Percentiles rank a stretch among this genome's conserved stretches.
Evolutionary conservation across 192 early-diverging fungal species (phyloP).

Genomic region (Irineochytrium annulatum): DNA sequence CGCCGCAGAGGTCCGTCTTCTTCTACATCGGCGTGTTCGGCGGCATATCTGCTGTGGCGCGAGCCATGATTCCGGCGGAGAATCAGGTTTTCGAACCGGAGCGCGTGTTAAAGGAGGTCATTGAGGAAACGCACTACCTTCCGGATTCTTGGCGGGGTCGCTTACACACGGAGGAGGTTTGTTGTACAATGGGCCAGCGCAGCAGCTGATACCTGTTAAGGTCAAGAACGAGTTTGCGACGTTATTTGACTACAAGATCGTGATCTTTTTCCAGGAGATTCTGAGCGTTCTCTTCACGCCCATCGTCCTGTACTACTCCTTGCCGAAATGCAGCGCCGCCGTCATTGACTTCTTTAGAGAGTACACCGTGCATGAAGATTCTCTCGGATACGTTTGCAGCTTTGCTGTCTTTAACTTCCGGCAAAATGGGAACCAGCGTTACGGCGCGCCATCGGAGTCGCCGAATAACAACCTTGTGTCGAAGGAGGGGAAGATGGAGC

Average conservation of each 20-base stretch:
- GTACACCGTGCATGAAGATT: conserved; percentile 88
- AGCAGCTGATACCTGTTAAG: conserved; percentile 12
- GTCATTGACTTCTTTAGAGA: conserved; percentile 95
- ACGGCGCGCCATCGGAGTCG: conserved; percentile 64
- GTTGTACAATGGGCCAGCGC: not conserved
- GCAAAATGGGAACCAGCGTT: conserved; percentile 76
- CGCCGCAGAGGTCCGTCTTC: conserved; percentile 77
- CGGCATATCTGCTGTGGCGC: conserved; percentile 70
- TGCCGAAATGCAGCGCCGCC: conserved; percentile 67
- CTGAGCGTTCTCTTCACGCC: conserved; percentile 78
- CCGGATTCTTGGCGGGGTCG: conserved; percentile 79
- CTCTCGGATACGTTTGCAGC: conserved; percentile 91
- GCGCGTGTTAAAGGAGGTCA: conserved; percentile 65
- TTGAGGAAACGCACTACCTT: conserved; percentile 86
- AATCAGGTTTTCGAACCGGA: conserved; percentile 80
- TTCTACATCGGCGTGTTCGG: conserved; percentile 94
- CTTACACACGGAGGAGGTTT: conserved; percentile 76
- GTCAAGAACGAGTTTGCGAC: conserved; percentile 74
- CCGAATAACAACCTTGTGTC: conserved; percentile 58
- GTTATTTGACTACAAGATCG: conserved; percentile 77
- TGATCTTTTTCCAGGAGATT: conserved; percentile 78
- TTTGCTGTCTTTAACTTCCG: conserved; percentile 96
- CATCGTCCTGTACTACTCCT: conserved; percentile 70
- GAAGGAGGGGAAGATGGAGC: conserved; percentile 97
- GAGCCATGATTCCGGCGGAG: conserved; percentile 79